Base-by-base conservation (phyloP, 2,329 filamentous ascomycete species). In the Bipolaris oryzae region DNA sequence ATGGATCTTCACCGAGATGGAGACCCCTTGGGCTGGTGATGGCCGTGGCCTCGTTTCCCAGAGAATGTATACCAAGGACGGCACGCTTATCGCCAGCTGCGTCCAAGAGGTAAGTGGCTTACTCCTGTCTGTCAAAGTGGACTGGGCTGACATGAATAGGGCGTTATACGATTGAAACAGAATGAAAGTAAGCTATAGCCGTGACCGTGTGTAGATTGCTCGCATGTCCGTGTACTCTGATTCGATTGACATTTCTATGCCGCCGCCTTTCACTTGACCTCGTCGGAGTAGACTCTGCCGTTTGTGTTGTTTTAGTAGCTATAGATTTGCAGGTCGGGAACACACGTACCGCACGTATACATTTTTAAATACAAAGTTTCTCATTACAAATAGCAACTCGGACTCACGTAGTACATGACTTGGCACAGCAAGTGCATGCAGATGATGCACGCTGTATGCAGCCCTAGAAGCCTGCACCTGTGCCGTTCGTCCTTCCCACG, bases 1-100 rank as follows among this genome's bases (percentile, higher is more conserved):
- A 76, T 93, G 90, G 90, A 89, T 92, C 84, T 87, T 91, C 65
- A 85, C 83, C 18, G 90, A 93, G 79, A 91, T 91, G 84, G 85
- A 90, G 76, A 91, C 86, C 53, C 89, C 90, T 0, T 95, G 91
- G 90, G 84, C 88, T 2, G 90, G 88, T 1, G 89, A 92, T 68
- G 90, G 90, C 3, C 82, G 91, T 57, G 91, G 89, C 0, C 81
- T 94, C 16, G 91, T 94, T 38, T 85, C 84, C 66, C 89, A 92
- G 80, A 84, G 85, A 75, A 89, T 94, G 58, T 93, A 87, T 73
- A 82, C 84, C 23, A 81, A 79, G 63, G 87, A 92, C 59, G 91
- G 91, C 20, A 88, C 82, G 23, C 75, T 95, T 75, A 78, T 95
- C 69, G 91, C 90, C 23, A 93, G 86, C 31, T 94, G 91, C 74